A percentile compares a stretch with the other conserved stretches of the same genome.
Conservation (phyloP, 1,284 basidiomycete genomes). For the Caloboletus inedulis region DNA sequence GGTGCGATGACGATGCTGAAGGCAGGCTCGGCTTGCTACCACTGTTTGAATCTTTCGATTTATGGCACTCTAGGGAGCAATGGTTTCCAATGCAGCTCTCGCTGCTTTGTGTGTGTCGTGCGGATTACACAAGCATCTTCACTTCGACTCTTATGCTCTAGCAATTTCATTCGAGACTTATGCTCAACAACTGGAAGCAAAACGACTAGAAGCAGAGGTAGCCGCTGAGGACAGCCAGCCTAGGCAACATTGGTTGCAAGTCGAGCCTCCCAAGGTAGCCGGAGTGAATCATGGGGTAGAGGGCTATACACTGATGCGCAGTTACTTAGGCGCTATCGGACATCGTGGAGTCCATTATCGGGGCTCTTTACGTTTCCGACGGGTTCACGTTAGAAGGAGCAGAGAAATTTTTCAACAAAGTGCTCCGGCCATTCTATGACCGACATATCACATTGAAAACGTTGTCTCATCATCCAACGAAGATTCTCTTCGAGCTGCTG, state of each 20-base stretch:
- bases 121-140: constrained; percentile 60
- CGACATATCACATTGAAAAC: constrained; percentile 66
- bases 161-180: constrained; percentile 53
- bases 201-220: constrained; percentile 50
- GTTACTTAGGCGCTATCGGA: constrained; percentile 62
- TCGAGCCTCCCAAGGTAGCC: constrained; percentile 71
- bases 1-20: constrained; percentile 74
- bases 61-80: constrained; percentile 53
- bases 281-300: not conserved
- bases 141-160: constrained; percentile 54
- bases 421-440: constrained; percentile 72
- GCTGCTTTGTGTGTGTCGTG: constrained; percentile 69
- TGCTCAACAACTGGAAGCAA: constrained; percentile 44
- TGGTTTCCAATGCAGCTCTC: constrained; percentile 75
- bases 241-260: constrained; percentile 73
- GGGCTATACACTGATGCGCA: constrained; percentile 13
- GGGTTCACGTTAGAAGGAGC: constrained; percentile 57
- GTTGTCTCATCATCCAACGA: constrained; percentile 70
- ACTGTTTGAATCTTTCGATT: constrained; percentile 8
- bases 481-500: constrained; percentile 65
- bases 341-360: constrained; percentile 72
- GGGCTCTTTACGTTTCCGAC: constrained; percentile 74
- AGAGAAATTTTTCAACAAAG: constrained; percentile 60
- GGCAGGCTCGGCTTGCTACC: constrained; percentile 36
- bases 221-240: constrained; percentile 46